These are phyloP conservation scores for Gigaspora rosea DNA, from an alignment of 192 early-diverging fungal genomes.

Conservation along the genomic window DNA sequence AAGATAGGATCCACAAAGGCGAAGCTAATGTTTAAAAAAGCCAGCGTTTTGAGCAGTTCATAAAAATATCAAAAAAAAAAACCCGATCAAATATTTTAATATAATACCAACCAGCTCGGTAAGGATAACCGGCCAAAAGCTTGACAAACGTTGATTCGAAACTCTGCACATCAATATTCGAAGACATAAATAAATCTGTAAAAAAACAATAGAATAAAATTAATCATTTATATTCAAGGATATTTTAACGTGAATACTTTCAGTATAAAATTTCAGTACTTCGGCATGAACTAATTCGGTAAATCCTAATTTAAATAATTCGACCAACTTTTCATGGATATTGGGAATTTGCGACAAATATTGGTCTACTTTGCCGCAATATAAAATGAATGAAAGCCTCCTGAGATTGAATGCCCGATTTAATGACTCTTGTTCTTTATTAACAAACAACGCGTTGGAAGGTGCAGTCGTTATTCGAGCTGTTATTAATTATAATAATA, in stretches of 20 bases:
- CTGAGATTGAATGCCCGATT: slow-evolving; percentile 69
- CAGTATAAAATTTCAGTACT: slow-evolving; percentile 30
- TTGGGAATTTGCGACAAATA: slow-evolving; percentile 75
- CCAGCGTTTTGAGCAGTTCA: no score
- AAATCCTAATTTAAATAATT: slow-evolving; percentile 73
- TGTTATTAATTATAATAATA: neutral
- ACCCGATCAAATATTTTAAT: neutral
- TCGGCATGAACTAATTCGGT: slow-evolving; percentile 76
- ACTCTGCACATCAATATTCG: slow-evolving; percentile 80
- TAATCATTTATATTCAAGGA: neutral
- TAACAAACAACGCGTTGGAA: slow-evolving; percentile 75
- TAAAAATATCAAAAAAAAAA: neutral
- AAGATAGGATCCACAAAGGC: slow-evolving; percentile 64
- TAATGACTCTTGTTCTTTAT: slow-evolving; percentile 76
- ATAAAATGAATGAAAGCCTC: slow-evolving; percentile 80
- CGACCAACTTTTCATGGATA: slow-evolving; percentile 87
- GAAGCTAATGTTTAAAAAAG: slow-evolving; percentile 51
- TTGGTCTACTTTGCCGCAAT: slow-evolving; percentile 72
- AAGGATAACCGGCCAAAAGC: slow-evolving; percentile 90
- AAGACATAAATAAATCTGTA: slow-evolving; percentile 75
- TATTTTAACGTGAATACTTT: neutral
- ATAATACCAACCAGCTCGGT: slow-evolving; percentile 72
- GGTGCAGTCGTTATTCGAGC: slow-evolving; percentile 72
- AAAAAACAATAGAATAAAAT: neutral
- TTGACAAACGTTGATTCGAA: slow-evolving; percentile 79